Evolutionary conservation across 2,329 filamentous ascomycete species (phyloP), one percentile per base, ranked within the genome.

Genomic region (Pseudopithomyces maydicus): DNA sequence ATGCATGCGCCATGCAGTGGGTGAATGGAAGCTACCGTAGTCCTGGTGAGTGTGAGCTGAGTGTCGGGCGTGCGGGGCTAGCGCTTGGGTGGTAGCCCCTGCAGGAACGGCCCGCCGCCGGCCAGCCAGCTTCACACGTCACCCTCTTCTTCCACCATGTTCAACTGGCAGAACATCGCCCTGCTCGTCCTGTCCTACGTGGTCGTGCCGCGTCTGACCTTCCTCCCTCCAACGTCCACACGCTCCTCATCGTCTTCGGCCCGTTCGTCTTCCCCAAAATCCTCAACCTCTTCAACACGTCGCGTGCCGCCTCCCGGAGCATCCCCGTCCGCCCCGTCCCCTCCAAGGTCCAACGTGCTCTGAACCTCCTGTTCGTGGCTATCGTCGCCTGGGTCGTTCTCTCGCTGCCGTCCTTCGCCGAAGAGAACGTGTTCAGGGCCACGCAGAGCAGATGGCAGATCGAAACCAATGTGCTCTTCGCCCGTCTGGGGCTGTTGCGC

Each of bases 361-460:
- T 91, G 69, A 77, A 81, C 56, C 70, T 90, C 67, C 80, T 95
- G 67, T 79, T 85, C 72, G 52, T 84, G 65, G 79, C 81, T 60
- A 80, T 80, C 44, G 63, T 81, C 43, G 59, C 83, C 56, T 84
- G 82, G 64, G 75, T 90, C 50, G 67, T 88, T 56, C 83, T 86
- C 56, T 88, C 89, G 15, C 78, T 94, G 0, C 88, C 91, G 0
- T 62, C 78, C 56, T 88, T 92, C 69, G 80, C 85, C 6, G 89
- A 90, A 4, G 87, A 91, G 72, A 97, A 97, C 78, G 80, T 98
- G 74, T 97, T 98, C 81, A 71, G 76, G 29, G 76, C 81, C 17
- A 97, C 94, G 1, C 82, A 87, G 55, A 95, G 91, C 49, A 90
- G 93, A 33, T 86, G 98, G 17, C 90, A 92, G 68, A 94, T 90